These are phyloP conservation scores for Fomitopsis pulvina DNA, from an alignment of 768 basidiomycete species.

Conservation along the genomic window DNA sequence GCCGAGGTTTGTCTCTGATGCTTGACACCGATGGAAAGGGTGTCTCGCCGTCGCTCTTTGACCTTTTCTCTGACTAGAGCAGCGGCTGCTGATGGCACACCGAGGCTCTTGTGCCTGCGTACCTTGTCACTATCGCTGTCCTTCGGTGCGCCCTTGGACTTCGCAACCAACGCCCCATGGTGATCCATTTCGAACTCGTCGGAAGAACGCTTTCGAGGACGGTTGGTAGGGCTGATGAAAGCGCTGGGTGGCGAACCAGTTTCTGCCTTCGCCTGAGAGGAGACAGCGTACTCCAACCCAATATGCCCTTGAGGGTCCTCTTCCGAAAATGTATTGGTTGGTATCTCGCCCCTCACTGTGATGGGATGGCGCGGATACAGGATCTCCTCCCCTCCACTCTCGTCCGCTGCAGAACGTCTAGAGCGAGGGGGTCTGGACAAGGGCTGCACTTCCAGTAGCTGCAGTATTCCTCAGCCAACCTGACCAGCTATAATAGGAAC, in stretches of 20 bases:
- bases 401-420: constrained; percentile 65
- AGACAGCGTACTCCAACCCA: not conserved
- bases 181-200: constrained; percentile 82
- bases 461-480: not conserved
- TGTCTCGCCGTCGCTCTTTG: constrained; percentile 34
- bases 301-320: too few species aligned
- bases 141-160: constrained; percentile 30
- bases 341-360: constrained; percentile 12
- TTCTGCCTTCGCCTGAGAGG: not conserved
- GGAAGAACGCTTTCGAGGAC: constrained; percentile 69
- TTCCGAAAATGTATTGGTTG: constrained; percentile 1
- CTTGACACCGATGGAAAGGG: constrained; percentile 21
- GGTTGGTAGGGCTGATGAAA: constrained; percentile 46
- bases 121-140: constrained; percentile 42
- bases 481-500: not conserved
- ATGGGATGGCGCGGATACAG: constrained; percentile 67
- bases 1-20: constrained; percentile 66
- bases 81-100: constrained; percentile 39
- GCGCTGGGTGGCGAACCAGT: constrained; percentile 52
- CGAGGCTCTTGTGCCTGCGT: constrained; percentile 71
- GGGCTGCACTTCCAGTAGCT: constrained; percentile 40
- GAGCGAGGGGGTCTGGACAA: constrained; percentile 46
- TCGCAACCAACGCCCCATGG: constrained; percentile 51
- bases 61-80: constrained; percentile 35
- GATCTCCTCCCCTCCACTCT: constrained; percentile 89